These are phyloP conservation scores for Backusella sp. DNA, from an alignment of 192 early-diverging fungal species.

Conservation along the genomic window DNA sequence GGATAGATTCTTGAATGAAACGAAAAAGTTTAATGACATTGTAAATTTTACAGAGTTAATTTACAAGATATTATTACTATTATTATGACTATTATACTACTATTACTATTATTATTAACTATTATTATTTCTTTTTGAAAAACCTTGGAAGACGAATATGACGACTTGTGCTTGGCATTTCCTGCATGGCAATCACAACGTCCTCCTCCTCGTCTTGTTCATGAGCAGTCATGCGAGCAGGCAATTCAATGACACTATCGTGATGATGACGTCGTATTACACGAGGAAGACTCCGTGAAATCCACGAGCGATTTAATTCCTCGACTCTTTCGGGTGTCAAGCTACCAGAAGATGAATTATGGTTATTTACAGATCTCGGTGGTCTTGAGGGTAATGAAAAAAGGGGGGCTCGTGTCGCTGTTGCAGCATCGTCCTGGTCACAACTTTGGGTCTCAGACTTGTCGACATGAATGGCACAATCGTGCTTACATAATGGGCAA, in stretches of 20 bases:
- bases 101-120: not conserved
- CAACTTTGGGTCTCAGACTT: not conserved
- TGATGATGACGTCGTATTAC: slow-evolving; percentile 33
- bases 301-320: slow-evolving; percentile 33
- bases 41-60: not conserved
- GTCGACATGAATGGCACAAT: slow-evolving; percentile 36
- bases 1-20: too few relatives aligned
- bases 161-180: slow-evolving; percentile 9
- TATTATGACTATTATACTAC: not conserved
- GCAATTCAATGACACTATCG: slow-evolving; percentile 18
- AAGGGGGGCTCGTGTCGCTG: not conserved
- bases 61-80: not conserved
- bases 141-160: slow-evolving; percentile 3
- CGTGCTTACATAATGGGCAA: slow-evolving; percentile 55
- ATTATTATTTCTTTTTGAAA: not conserved
- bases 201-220: not conserved
- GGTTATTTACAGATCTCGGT: not conserved
- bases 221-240: slow-evolving; percentile 20
- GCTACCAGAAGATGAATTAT: slow-evolving; percentile 23
- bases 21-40: too few relatives aligned
- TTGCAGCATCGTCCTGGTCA: not conserved
- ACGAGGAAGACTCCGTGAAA: slow-evolving; percentile 34
- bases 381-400: not conserved
- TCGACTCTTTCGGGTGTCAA: slow-evolving; percentile 27
- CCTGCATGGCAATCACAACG: slow-evolving; percentile 4